Percentiles rank a stretch among this genome's conserved stretches.
These are phyloP conservation scores for Pogostemon cablin DNA, from an alignment of 257 asterid species.

Conservation along the genomic window DNA sequence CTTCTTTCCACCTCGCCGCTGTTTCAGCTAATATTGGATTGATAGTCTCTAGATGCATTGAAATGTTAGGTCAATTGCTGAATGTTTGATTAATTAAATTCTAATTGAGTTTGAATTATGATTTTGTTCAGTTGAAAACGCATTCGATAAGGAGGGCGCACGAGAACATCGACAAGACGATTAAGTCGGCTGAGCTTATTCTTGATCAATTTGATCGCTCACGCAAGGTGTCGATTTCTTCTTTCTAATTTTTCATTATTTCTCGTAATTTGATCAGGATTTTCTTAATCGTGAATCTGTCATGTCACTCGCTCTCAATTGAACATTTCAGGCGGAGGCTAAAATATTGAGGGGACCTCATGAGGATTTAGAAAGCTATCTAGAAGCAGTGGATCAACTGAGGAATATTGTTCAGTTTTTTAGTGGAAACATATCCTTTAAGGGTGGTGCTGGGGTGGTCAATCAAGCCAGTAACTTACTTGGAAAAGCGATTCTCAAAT, in stretches of 20 bases:
- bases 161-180: slow-evolving; percentile 83
- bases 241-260: not conserved
- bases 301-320: slow-evolving; percentile 17
- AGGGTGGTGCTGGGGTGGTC: slow-evolving; percentile 65
- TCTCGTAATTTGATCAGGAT: not conserved
- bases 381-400: slow-evolving; percentile 83
- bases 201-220: slow-evolving; percentile 76
- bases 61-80: slow-evolving; percentile 1
- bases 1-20: not conserved
- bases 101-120: slow-evolving; percentile 8
- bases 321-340: slow-evolving; percentile 81
- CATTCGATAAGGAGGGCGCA: slow-evolving; percentile 94
- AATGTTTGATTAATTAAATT: not conserved
- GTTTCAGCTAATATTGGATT: not conserved
- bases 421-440: slow-evolving; percentile 58
- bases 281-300: slow-evolving; percentile 17
- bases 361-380: slow-evolving; percentile 89
- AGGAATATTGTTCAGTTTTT: slow-evolving; percentile 67
- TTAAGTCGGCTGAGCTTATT: slow-evolving; percentile 71
- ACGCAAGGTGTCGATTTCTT: slow-evolving; percentile 58
- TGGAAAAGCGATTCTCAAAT: slow-evolving; percentile 65
- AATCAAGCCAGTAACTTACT: slow-evolving; percentile 71
- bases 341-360: slow-evolving; percentile 93
- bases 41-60: slow-evolving; percentile 33
- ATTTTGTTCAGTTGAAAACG: slow-evolving; percentile 62